A percentile compares a stretch with the other conserved stretches of the same genome.
Evolutionary conservation across 345 rosid species (phyloP).

Genomic region (Firmiana major): DNA sequence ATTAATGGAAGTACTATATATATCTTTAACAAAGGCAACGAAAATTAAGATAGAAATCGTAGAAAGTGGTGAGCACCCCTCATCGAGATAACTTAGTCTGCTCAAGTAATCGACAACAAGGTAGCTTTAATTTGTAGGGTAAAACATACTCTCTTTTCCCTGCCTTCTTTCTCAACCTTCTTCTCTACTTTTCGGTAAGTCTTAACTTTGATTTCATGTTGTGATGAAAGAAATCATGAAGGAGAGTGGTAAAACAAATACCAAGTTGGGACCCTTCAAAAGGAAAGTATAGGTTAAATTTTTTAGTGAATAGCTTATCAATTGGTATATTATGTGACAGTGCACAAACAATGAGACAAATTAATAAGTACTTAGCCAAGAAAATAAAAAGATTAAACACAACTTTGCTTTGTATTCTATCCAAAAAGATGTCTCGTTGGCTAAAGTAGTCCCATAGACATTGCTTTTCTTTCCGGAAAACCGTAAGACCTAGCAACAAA

Average conservation of each 20-base stretch:
- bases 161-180: conserved; percentile 35
- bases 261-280: conserved; percentile 25
- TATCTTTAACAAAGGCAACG: neutral
- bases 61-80: conserved; percentile 23
- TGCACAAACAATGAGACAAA: conserved; percentile 60
- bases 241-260: conserved; percentile 36
- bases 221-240: conserved; percentile 17
- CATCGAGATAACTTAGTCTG: neutral
- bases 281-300: conserved; percentile 22
- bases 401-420: conserved; percentile 43
- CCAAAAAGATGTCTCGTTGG: conserved; percentile 34
- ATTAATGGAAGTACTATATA: neutral
- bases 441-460: conserved; percentile 26
- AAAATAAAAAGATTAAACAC: conserved; percentile 9
- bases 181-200: conserved; percentile 23
- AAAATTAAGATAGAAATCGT: conserved; percentile 1
- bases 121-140: neutral
- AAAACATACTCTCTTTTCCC: conserved; percentile 12
- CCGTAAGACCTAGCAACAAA: conserved; percentile 1
- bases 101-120: too few species aligned
- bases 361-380: conserved; percentile 10
- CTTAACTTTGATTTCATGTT: neutral
- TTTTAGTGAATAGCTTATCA: conserved; percentile 14
- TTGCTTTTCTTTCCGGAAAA: conserved; percentile 21
- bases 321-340: conserved; percentile 16